phyloP scores from a whole-genome alignment of 257 asterid genomes.

The Plectranthus barbatus region DNA sequence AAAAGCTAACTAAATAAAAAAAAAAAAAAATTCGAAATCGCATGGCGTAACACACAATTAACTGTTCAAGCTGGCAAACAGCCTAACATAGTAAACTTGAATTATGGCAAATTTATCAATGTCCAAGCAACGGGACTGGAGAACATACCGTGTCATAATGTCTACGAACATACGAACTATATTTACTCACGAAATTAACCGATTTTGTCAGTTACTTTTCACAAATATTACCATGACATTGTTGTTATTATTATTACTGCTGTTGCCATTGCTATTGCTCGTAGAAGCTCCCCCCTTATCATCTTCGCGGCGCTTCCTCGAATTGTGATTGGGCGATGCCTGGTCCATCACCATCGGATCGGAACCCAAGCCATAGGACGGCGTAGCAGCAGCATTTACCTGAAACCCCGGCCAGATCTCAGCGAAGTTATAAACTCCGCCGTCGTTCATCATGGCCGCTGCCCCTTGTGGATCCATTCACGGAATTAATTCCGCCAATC shows the following conservation, averaged over 20 bases:
- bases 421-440: constrained; percentile 35
- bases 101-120: neutral
- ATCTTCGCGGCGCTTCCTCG: constrained; percentile 44
- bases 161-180: neutral
- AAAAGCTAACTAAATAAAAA: no score
- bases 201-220: no score
- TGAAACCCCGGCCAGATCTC: constrained; percentile 65
- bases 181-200: neutral
- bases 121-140: neutral
- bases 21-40: constrained; percentile 14
- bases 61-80: constrained; percentile 16
- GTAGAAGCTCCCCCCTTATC: constrained; percentile 42
- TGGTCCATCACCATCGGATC: constrained; percentile 48
- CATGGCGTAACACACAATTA: neutral
- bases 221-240: constrained; percentile 28
- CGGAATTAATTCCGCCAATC: constrained; percentile 3
- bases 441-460: constrained; percentile 36
- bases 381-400: constrained; percentile 29
- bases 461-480: constrained; percentile 48
- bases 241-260: neutral
- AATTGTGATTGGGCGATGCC: constrained; percentile 26
- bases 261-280: constrained; percentile 29
- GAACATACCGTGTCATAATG: neutral
- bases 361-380: constrained; percentile 30
- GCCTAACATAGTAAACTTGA: neutral